Conservation (phyloP, 1,139 yeast species). For the Komagataea norvegica region DNA sequence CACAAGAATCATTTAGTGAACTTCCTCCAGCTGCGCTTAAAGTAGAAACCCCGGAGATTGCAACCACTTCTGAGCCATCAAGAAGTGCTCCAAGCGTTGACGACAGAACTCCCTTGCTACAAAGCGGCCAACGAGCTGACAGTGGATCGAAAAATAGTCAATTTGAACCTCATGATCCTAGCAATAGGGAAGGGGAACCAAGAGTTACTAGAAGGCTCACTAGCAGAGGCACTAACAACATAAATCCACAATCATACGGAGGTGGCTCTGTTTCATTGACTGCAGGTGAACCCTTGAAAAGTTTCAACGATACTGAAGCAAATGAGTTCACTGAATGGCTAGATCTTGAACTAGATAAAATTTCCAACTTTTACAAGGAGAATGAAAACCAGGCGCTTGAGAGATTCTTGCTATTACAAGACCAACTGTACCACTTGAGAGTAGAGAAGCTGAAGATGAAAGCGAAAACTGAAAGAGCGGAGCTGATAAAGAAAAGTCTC, state of each 20-base stretch:
- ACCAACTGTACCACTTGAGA: conserved; percentile 59
- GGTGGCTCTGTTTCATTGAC: conserved; percentile 16
- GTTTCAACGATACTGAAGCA: conserved; percentile 30
- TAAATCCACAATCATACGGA: conserved; percentile 19
- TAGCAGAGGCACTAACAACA: conserved; percentile 5
- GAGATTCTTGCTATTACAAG: conserved; percentile 58
- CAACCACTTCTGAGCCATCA: no score
- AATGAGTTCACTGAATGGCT: conserved; percentile 57
- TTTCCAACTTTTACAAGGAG: conserved; percentile 54
- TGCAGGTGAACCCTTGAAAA: conserved; percentile 15
- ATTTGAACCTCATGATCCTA: not conserved
- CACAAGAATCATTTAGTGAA: conserved; percentile 15
- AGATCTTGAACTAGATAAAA: conserved; percentile 51
- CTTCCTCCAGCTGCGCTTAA: conserved; percentile 28
- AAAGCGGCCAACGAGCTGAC: conserved; percentile 8
- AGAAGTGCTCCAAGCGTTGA: no score
- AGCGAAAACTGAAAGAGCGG: conserved; percentile 12
- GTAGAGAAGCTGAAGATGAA: conserved; percentile 41
- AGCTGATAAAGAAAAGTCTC: conserved; percentile 15
- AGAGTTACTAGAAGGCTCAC: not conserved
- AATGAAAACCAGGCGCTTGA: conserved; percentile 59
- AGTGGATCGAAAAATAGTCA: conserved; percentile 4
- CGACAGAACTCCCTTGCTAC: conserved; percentile 30
- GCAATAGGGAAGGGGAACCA: not conserved
- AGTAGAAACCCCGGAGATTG: conserved; percentile 3